Conservation (phyloP, 768 basidiomycete genomes). For the Exsudoporus frostii region DNA sequence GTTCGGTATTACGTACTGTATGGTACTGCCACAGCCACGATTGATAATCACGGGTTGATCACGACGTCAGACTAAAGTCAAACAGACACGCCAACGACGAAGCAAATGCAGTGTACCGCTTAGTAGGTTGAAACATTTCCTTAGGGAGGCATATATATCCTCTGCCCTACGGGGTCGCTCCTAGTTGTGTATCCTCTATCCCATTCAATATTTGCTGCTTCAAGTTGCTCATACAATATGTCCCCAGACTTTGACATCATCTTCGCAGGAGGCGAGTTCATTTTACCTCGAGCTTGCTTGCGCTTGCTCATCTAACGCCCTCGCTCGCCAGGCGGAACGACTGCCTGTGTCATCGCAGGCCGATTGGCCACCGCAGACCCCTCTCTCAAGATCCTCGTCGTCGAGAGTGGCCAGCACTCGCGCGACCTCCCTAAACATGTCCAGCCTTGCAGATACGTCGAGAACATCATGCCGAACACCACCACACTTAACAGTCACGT, state of each 20-base stretch:
- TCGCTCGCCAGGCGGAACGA: slow-evolving; percentile 40
- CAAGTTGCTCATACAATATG: not conserved
- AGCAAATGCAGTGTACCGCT: too few species aligned
- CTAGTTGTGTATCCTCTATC: too few species aligned
- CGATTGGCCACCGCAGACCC: slow-evolving; percentile 55
- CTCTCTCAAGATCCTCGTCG: slow-evolving; percentile 51
- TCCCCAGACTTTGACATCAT: slow-evolving; percentile 44
- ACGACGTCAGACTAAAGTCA: too few species aligned
- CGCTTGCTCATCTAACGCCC: not conserved
- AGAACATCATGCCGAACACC: slow-evolving; percentile 38
- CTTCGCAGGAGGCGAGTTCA: slow-evolving; percentile 51
- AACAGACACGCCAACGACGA: too few species aligned
- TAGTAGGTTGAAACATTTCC: too few species aligned
- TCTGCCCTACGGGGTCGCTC: too few species aligned
- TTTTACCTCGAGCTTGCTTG: not conserved
- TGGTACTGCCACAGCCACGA: too few species aligned
- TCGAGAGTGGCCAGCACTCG: slow-evolving; percentile 58
- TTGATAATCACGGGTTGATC: too few species aligned
- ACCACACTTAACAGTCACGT: slow-evolving; percentile 44
- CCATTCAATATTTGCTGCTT: not conserved
- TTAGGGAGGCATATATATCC: not conserved
- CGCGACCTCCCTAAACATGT: slow-evolving; percentile 43
- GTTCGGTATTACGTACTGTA: too few species aligned
- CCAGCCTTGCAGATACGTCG: slow-evolving; percentile 52
- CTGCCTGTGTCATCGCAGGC: slow-evolving; percentile 52